Percentiles rank a stretch among this genome's conserved stretches.
These are phyloP conservation scores for Pestalotiopsis sp. DNA, from an alignment of 2,329 filamentous ascomycete genomes.

Conservation along the genomic window DNA sequence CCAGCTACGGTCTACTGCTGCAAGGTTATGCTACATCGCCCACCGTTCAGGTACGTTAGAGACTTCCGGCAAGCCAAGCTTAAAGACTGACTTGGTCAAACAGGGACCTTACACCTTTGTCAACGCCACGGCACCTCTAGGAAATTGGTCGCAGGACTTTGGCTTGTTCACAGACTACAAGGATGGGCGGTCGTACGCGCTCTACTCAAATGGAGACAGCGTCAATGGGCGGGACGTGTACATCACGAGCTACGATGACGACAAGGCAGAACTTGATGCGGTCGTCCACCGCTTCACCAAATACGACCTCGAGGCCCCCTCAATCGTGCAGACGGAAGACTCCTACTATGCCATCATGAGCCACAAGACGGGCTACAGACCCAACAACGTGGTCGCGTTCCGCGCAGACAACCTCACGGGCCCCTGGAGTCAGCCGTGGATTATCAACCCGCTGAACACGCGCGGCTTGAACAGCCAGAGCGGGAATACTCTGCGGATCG, in stretches of 20 bases:
- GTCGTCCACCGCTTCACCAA: constrained; percentile 60
- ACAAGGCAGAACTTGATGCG: constrained; percentile 52
- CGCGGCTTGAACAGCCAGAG: constrained; percentile 56
- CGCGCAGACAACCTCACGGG: constrained; percentile 51
- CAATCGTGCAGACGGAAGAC: constrained; percentile 60
- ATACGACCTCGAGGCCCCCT: constrained; percentile 62
- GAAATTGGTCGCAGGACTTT: constrained; percentile 66
- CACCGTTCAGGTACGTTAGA: neutral
- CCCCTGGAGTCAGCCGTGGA: constrained; percentile 57
- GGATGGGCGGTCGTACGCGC: constrained; percentile 54
- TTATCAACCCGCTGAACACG: constrained; percentile 52
- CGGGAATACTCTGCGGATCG: constrained; percentile 49
- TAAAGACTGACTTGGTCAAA: constrained; percentile 26
- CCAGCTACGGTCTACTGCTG: constrained; percentile 56
- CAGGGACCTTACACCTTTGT: constrained; percentile 57
- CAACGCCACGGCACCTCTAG: constrained; percentile 55
- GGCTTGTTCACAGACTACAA: constrained; percentile 64
- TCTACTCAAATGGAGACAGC: constrained; percentile 63
- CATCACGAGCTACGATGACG: constrained; percentile 54
- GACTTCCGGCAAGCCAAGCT: neutral
- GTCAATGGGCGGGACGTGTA: constrained; percentile 60
- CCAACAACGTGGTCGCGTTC: constrained; percentile 62
- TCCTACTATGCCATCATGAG: constrained; percentile 65
- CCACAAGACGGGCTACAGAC: constrained; percentile 66
- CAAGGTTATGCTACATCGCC: constrained; percentile 59